Base-by-base conservation (phyloP, 2,329 filamentous ascomycete species). In the Clonostachys chloroleuca region DNA sequence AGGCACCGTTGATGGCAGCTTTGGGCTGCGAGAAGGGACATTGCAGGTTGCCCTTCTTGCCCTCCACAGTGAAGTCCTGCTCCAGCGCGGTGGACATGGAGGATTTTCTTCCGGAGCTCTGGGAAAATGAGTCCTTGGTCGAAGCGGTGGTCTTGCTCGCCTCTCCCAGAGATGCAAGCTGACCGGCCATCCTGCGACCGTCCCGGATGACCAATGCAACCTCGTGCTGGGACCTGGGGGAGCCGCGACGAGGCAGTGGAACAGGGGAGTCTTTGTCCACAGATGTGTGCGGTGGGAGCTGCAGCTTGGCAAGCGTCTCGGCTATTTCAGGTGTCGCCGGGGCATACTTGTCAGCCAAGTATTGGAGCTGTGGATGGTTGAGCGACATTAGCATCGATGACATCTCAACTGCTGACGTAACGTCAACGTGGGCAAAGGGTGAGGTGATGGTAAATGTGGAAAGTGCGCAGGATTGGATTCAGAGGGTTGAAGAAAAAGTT, bases 61-160 rank as follows among this genome's bases (percentile, higher is more conserved):
- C 92, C 61, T 85, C 76, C 34, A 92, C 87, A 16, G 92, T 96
- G 59, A 96, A 96, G 67, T 96, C 92, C 68, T 87, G 87, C 69
- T 96, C 92, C 60, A 95, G 70, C 36, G 81, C 75, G 44, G 80
- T 83, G 46, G 83, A 83, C 62, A 80, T 73, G 51, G 83, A 79
- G 16, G 82, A 83, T 60, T 68, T 53, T 40, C 65, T 65, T 45
- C 68, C 67, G 35, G 66, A 68, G 34, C 69, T 69, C 42, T 68
- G 69, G 16, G 75, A 74, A 36, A 66, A 58, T 10, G 70, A 71
- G 50, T 72, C 70, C 59, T 72, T 71, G 60, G 70, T 79, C 44
- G 76, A 77, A 45, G 58, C 67, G 48, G 67, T 75, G 39, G 68
- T 75, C 59, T 77, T 77, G 65, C 77, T 77, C 53, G 68, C 69